These are phyloP conservation scores for Aspergillus sergii DNA, from an alignment of 2,329 filamentous ascomycete genomes.

Conservation along the genomic window DNA sequence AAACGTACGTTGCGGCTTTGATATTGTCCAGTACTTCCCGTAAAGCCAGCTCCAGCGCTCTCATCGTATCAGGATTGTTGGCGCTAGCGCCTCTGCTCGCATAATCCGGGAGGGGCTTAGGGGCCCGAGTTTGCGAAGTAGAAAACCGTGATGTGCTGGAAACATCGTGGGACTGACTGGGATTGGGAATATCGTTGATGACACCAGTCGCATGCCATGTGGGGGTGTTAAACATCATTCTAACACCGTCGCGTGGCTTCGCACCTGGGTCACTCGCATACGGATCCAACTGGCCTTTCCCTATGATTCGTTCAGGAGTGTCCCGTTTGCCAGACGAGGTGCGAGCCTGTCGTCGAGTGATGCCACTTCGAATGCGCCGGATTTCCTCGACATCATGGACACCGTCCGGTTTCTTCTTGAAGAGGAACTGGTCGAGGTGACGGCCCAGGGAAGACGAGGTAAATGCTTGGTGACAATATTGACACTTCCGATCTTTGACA, in stretches of 20 bases:
- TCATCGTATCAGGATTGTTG: conserved; percentile 78
- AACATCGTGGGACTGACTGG: conserved; percentile 47
- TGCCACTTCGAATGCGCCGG: conserved; percentile 75
- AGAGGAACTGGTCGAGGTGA: conserved; percentile 92
- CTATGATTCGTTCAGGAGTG: conserved; percentile 61
- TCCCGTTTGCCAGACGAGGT: conserved; percentile 64
- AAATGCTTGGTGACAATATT: conserved; percentile 85
- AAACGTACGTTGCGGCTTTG: conserved; percentile 75
- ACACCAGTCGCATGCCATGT: conserved; percentile 78
- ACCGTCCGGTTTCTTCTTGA: conserved; percentile 91
- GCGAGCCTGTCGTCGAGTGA: conserved; percentile 82
- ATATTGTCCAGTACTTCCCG: conserved; percentile 80
- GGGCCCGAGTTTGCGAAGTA: conserved; percentile 36
- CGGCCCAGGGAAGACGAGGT: conserved; percentile 92
- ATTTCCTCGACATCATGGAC: conserved; percentile 91
- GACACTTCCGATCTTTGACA: conserved; percentile 83
- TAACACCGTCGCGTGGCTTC: conserved; percentile 40
- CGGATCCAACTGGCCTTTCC: conserved; percentile 40
- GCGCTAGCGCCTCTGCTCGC: conserved; percentile 64
- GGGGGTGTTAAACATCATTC: conserved; percentile 61
- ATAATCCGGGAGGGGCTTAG: conserved; percentile 49
- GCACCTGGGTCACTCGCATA: conserved; percentile 38
- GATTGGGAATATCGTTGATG: conserved; percentile 70
- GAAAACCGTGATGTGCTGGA: conserved; percentile 33
- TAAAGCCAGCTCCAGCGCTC: conserved; percentile 81